Base-by-base conservation (phyloP, 225 moss, liverwort and hornwort genomes). In the Marchantia paleacea region DNA sequence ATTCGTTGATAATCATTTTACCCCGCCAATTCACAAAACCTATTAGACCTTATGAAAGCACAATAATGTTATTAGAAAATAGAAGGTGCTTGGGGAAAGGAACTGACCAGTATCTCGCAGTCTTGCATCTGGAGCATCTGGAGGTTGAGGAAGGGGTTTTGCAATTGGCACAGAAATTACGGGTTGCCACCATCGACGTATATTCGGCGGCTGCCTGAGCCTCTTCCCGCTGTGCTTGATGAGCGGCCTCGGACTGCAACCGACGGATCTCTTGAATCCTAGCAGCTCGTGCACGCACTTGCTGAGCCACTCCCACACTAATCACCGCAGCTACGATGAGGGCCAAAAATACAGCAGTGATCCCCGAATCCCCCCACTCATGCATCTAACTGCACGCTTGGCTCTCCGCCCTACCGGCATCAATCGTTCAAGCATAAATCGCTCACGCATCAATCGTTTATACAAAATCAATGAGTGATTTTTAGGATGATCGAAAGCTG, bases 291-390 rank as follows among this genome's bases (percentile, higher is more conserved):
- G 73, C 80, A 7, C 81, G 88, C 58, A 89, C 57, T 19, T 90
- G 90, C 74, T 90, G 88, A 52, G 84, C 78, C 68, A 91, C 83
- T 48, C 80, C 87, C 16, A 94, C 75, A 50, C 90, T 91, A 13
- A 94, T 72, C 78, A 91, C 29, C 52, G 88, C 60, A 55, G 90
- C 90, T 65, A 92, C 54, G 79, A 85, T 49, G 14, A 99, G 86
- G 30, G 93, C 85, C 75, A 92, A 81, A 20, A 91, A 77, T 62
- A 95, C 82, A 80, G 91, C 85, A 85, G 81, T 60, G 87, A 99
- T 95, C 81, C 92, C 90, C 82, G 85, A 89, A 80, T 99, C 91
- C 86, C 90, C 91, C 97, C 95, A 99, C 91, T 87, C 83, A 91
- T 92, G 95, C 97, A 97, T 97, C 97, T 97, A 97, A 90, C 78